phyloP scores from a whole-genome alignment of 2,329 filamentous ascomycete genomes.

The Podosphaera xanthii region DNA sequence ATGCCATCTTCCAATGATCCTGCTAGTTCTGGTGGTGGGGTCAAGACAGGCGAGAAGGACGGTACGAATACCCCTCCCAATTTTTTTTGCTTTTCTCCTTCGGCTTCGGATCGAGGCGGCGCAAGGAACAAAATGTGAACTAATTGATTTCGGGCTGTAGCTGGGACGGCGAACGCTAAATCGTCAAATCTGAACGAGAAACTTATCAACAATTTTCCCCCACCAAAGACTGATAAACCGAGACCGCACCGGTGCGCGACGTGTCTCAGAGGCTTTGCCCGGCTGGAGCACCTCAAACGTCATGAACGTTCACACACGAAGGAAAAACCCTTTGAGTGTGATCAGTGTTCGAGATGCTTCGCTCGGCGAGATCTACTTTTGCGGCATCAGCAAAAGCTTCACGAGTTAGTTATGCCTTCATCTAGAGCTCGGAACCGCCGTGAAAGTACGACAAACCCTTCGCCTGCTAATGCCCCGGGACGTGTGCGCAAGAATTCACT shows the following conservation, averaged over 20 bases:
- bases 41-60: background rate
- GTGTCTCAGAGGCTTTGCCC: constrained; percentile 78
- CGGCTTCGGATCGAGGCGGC: background rate
- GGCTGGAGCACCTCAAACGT: constrained; percentile 86
- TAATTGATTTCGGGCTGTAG: constrained; percentile 4
- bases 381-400: constrained; percentile 93
- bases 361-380: constrained; percentile 77
- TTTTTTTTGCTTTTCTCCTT: constrained; percentile 1
- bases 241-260: constrained; percentile 83
- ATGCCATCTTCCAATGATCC: too few species aligned
- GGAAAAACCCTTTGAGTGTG: constrained; percentile 91
- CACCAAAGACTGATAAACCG: constrained; percentile 92
- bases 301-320: constrained; percentile 97
- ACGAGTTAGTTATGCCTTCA: constrained; percentile 75
- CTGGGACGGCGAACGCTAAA: constrained; percentile 9
- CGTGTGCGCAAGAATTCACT: constrained; percentile 85
- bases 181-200: constrained; percentile 5
- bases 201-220: constrained; percentile 27
- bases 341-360: constrained; percentile 85
- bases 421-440: constrained; percentile 69
- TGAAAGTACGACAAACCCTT: constrained; percentile 62
- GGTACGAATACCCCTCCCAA: constrained; percentile 3
- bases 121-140: background rate
- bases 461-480: constrained; percentile 34
- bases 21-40: background rate